Conservation (phyloP, 164 flowering plant species). For the Vitis amurensis region DNA sequence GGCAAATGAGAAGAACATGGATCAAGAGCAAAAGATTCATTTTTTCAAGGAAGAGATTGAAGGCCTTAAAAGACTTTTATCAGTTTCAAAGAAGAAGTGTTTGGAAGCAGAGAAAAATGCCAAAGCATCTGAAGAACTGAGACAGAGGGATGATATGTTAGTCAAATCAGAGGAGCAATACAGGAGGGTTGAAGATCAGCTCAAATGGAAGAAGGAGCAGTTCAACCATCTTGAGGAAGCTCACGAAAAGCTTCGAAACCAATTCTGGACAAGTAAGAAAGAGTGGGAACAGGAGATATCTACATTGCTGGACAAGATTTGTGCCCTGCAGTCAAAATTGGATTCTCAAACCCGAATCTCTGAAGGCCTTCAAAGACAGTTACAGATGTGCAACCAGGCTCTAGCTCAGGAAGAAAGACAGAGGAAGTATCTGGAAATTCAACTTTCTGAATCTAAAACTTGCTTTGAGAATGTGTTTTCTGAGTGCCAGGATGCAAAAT, state of each 20-base stretch:
- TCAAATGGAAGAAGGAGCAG: constrained; percentile 47
- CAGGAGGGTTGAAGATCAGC: constrained; percentile 26
- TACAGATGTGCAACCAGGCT: constrained; percentile 34
- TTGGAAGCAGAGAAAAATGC: constrained; percentile 33
- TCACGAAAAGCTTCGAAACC: constrained; percentile 25
- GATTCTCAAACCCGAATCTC: constrained; percentile 40
- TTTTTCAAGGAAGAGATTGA: constrained; percentile 33
- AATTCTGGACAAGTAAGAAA: constrained; percentile 25
- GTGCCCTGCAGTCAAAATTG: constrained; percentile 27
- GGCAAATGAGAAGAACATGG: constrained; percentile 29
- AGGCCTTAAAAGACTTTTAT: constrained; percentile 32
- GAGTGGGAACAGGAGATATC: constrained; percentile 38
- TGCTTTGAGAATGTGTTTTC: constrained; percentile 22
- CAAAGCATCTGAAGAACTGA: constrained; percentile 18
- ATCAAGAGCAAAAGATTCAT: constrained; percentile 28
- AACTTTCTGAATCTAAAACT: constrained; percentile 25
- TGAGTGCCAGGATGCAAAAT: constrained; percentile 28
- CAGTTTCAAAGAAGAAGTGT: constrained; percentile 28
- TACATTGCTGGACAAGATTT: constrained; percentile 25
- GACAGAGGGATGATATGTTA: constrained; percentile 25
- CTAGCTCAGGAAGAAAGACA: constrained; percentile 38
- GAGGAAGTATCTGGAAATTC: constrained; percentile 30
- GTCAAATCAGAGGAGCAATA: constrained; percentile 25
- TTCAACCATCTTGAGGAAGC: constrained; percentile 43
- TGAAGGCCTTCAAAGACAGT: constrained; percentile 25